Conservation (phyloP, 805 yeast genomes). For the Suhomyces xylopsoci region DNA sequence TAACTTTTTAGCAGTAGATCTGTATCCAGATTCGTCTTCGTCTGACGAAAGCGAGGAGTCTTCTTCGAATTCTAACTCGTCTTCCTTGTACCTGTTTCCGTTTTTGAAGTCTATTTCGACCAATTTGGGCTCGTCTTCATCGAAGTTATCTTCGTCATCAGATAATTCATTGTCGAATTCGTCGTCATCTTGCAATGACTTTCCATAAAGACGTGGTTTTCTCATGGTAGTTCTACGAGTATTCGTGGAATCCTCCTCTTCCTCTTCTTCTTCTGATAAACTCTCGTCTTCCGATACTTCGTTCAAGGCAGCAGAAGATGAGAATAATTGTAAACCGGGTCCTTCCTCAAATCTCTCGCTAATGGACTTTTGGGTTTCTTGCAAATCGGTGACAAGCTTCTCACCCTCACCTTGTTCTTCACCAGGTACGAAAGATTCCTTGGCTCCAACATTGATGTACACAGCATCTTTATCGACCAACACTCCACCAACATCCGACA, state of each 20-base stretch:
- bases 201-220: conserved; percentile 52
- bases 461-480: conserved; percentile 97
- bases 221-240: conserved; percentile 66
- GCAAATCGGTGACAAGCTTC: conserved; percentile 76
- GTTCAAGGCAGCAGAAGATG: conserved; percentile 51
- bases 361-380: conserved; percentile 60
- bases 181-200: conserved; percentile 46
- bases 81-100: conserved; percentile 29
- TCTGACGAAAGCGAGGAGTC: conserved; percentile 46
- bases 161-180: conserved; percentile 41
- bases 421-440: conserved; percentile 52
- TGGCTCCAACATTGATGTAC: conserved; percentile 75
- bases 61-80: conserved; percentile 43
- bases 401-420: conserved; percentile 83
- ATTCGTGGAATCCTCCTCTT: conserved; percentile 21
- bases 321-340: conserved; percentile 74
- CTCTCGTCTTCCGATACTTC: conserved; percentile 29
- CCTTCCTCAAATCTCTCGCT: conserved; percentile 56
- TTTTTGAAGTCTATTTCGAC: conserved; percentile 49
- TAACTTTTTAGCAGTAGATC: conserved; percentile 57
- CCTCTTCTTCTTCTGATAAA: conserved; percentile 29
- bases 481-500: conserved; percentile 99
- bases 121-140: conserved; percentile 38
- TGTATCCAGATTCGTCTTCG: conserved; percentile 35
- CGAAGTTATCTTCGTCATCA: conserved; percentile 42